Base-by-base conservation (phyloP, 768 basidiomycete genomes). In the Suillus cothurnatus region DNA sequence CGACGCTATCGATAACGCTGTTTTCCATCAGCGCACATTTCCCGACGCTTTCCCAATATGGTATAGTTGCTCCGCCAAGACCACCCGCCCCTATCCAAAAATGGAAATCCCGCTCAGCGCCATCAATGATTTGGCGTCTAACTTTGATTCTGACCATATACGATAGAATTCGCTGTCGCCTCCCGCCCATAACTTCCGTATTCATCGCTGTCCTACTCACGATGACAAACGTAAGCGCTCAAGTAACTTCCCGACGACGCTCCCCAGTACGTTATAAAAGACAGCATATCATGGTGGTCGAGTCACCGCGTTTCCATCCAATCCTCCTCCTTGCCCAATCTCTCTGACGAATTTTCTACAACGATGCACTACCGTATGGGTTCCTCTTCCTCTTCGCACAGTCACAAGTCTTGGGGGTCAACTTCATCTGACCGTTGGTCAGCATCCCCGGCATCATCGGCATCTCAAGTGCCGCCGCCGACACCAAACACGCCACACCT, bases 261-360 rank as follows among this genome's bases (percentile, higher is more conserved):
- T 19, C 34, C 21, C 43, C 38, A 43, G 65, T 63, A 64, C 66
- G 68, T 64, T 78, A 77, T 76, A 59, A 28, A 78, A 76, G 71
- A 73, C 2, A 43, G 66, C 64, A 53, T 62, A 61, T 8, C 39
- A 45, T 50, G 49, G 2, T 57, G 45, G 61, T 68, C 64, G 67
- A 71, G 68, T 77, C 70, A 70, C 47, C 15, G 64, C 32, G 41
- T 55, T 62, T 9, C n/a, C 11, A 26, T 50, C 57, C 43, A 15
- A 17, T 19, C 39, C 58, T 36, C 36, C 23, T 53, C 6, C 47
- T 61, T 61, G 11, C 56, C n/a, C n/a, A 57, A 23, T 23, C n/a
- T 57, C 34, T n/a, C n/a, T n/a, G n/a, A n/a, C n/a, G n/a, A n/a
- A n/a, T n/a, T n/a, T n/a, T n/a, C 64, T 45, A 15, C 26, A 28